Percentiles rank a stretch among this genome's conserved stretches.
Conservation (phyloP, 495 filamentous ascomycete genomes). For the Parathielavia hyrcaniae region DNA sequence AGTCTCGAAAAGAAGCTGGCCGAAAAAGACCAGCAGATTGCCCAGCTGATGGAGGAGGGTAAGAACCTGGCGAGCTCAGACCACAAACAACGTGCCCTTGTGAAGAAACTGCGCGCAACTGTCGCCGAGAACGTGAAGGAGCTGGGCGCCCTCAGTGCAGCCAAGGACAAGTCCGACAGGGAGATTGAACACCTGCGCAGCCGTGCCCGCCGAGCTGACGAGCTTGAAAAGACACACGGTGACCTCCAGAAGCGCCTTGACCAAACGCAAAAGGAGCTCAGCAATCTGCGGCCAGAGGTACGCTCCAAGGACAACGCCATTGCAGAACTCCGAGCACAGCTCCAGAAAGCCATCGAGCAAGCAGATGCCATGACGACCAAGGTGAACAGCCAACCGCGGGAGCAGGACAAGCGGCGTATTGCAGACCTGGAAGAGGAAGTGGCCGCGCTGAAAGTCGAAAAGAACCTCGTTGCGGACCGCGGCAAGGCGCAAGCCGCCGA, state of each 20-base stretch:
- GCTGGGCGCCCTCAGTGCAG: constrained; percentile 53
- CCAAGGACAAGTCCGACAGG: constrained; percentile 61
- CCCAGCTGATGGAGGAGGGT: constrained; percentile 83
- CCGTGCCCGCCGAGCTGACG: constrained; percentile 57
- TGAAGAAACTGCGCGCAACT: constrained; percentile 73
- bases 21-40: constrained; percentile 86
- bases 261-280: constrained; percentile 63
- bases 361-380: constrained; percentile 62
- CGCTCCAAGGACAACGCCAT: constrained; percentile 61
- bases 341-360: constrained; percentile 61
- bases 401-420: constrained; percentile 59
- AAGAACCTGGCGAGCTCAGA: constrained; percentile 82
- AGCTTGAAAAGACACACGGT: constrained; percentile 57
- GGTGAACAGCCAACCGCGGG: constrained; percentile 58
- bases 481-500: constrained; percentile 62
- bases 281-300: constrained; percentile 56
- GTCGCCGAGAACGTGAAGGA: constrained; percentile 58
- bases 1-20: constrained; percentile 70
- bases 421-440: constrained; percentile 68
- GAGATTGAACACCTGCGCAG: constrained; percentile 53
- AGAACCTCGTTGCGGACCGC: constrained; percentile 63
- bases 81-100: constrained; percentile 69
- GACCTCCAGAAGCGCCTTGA: constrained; percentile 60
- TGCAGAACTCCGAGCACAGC: constrained; percentile 60
- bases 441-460: constrained; percentile 66